A percentile compares a stretch with the other conserved stretches of the same genome.
phyloP scores from a whole-genome alignment of 75 land plant genomes.

The Picea sitchensis region DNA sequence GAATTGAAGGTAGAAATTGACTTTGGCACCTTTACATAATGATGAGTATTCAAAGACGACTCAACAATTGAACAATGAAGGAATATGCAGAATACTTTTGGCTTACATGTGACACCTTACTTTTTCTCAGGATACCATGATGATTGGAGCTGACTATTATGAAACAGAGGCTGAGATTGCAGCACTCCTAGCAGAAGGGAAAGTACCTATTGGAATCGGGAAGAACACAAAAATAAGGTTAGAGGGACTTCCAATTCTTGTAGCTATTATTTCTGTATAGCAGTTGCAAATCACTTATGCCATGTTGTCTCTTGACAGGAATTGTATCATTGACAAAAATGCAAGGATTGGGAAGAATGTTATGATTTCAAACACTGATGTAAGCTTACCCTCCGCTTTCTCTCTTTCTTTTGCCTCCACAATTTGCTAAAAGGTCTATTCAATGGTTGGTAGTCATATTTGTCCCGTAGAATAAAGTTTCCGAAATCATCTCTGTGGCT shows the following conservation, averaged over 20 bases:
- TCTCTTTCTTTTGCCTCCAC: not conserved
- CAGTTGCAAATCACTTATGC: not conserved
- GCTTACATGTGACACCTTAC: not conserved
- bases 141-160: conserved; percentile 90
- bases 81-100: not conserved
- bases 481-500: not conserved
- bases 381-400: conserved; percentile 21
- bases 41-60: not conserved
- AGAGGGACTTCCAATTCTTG: not conserved
- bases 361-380: conserved; percentile 75
- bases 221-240: conserved; percentile 82
- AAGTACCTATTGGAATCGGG: conserved; percentile 83
- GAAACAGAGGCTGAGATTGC: conserved; percentile 81
- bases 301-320: conserved; percentile 29
- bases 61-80: not conserved
- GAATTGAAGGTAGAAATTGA: conserved; percentile 45
- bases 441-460: no score
- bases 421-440: not conserved
- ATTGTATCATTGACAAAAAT: conserved; percentile 96
- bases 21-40: not conserved
- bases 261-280: no score
- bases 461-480: not conserved
- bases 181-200: conserved; percentile 65
- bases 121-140: conserved; percentile 69
- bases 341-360: conserved; percentile 92